These are phyloP conservation scores for Trichoderma simmonsii DNA, from an alignment of 2,329 filamentous ascomycete species.

Conservation along the genomic window DNA sequence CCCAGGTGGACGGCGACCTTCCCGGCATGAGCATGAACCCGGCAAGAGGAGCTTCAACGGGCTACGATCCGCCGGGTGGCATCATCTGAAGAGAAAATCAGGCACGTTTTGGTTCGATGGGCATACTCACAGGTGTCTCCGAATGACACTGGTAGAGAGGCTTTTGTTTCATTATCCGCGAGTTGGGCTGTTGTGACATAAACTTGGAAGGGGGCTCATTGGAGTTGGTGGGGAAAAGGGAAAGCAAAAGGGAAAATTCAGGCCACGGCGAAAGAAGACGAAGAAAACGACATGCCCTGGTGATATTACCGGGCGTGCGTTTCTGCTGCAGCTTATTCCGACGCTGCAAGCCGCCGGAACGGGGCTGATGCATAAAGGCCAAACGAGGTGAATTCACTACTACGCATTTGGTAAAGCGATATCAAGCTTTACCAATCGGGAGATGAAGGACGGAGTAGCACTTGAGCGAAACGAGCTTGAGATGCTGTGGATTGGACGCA, in stretches of 20 bases:
- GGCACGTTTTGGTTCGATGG: not conserved
- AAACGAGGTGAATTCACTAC: not conserved
- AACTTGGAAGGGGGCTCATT: not conserved
- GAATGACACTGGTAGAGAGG: not conserved
- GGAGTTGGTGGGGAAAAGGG: not conserved
- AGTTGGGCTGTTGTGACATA: not conserved
- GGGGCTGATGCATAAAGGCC: not conserved
- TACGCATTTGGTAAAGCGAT: not conserved
- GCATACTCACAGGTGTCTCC: not conserved
- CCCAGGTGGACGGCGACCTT: conserved; percentile 50
- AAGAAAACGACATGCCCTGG: not conserved
- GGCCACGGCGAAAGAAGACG: not conserved
- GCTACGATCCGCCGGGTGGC: conserved; percentile 58
- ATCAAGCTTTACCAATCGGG: not conserved
- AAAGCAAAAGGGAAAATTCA: not conserved
- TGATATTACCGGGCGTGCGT: not conserved
- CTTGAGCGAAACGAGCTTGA: not conserved
- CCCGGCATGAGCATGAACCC: conserved; percentile 53
- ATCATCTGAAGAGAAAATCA: conserved; percentile 46
- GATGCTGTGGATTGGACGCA: not conserved
- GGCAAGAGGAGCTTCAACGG: conserved; percentile 42
- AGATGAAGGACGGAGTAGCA: not conserved
- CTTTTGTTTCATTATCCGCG: not conserved
- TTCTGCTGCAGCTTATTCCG: not conserved
- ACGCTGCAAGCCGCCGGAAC: not conserved